These are phyloP conservation scores for Fomitopsis pulvina DNA, from an alignment of 768 basidiomycete genomes.

Conservation along the genomic window DNA sequence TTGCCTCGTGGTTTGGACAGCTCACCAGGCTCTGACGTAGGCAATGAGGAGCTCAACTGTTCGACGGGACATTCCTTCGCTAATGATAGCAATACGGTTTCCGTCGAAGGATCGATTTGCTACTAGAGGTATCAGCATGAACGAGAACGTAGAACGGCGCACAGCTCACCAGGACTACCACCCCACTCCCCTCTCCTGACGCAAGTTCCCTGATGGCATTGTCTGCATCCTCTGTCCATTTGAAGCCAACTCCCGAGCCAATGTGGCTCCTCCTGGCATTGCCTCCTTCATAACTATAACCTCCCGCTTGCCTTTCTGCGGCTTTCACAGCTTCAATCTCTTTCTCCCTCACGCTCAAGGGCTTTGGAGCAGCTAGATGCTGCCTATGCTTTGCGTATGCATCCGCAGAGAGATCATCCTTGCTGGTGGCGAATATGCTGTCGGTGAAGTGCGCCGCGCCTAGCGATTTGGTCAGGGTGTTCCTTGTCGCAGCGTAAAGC, in stretches of 20 bases:
- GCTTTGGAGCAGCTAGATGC: constrained; percentile 71
- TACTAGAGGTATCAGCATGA: constrained; percentile 20
- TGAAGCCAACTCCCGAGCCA: constrained; percentile 53
- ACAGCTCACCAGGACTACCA: constrained; percentile 59
- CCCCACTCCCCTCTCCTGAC: constrained; percentile 35
- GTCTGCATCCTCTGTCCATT: constrained; percentile 62
- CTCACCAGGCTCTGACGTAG: constrained; percentile 51
- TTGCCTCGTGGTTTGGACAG: too few species aligned
- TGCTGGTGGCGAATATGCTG: constrained; percentile 73
- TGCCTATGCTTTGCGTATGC: constrained; percentile 70
- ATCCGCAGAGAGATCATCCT: constrained; percentile 55
- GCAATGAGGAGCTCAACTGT: constrained; percentile 42
- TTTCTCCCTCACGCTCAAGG: constrained; percentile 74
- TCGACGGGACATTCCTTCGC: constrained; percentile 34
- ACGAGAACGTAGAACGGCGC: neutral
- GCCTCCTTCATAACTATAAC: constrained; percentile 50
- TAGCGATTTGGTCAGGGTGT: constrained; percentile 61
- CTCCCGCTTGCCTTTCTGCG: constrained; percentile 60
- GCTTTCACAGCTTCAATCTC: constrained; percentile 74
- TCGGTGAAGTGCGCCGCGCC: constrained; percentile 70
- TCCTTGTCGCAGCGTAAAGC: constrained; percentile 81
- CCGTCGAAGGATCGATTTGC: constrained; percentile 62
- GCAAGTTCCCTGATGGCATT: constrained; percentile 58
- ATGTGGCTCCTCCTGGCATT: constrained; percentile 48
- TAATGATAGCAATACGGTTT: constrained; percentile 46